A percentile compares a stretch with the other conserved stretches of the same genome.
Evolutionary conservation across 495 filamentous ascomycete genomes (phyloP).

Genomic region (Trichoderma parareesei): DNA sequence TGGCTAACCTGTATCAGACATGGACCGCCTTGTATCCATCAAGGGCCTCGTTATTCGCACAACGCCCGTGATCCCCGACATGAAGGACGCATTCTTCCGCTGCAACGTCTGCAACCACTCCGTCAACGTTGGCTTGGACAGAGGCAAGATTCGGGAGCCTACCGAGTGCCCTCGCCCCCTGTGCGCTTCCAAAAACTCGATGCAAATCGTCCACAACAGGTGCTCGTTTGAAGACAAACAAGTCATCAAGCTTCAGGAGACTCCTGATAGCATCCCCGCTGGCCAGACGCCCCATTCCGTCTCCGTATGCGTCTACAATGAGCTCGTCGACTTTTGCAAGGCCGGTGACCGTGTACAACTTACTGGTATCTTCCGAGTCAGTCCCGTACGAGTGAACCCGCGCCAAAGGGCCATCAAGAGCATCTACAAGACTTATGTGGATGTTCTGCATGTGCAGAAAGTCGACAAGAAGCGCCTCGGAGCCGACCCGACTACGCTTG

Average conservation of each 20-base stretch:
- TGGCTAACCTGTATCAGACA: slow-evolving; percentile 44
- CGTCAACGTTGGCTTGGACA: slow-evolving; percentile 81
- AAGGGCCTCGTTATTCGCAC: slow-evolving; percentile 96
- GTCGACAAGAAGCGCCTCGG: slow-evolving; percentile 90
- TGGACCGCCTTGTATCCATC: slow-evolving; percentile 92
- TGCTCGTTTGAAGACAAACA: slow-evolving; percentile 95
- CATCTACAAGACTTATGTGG: slow-evolving; percentile 96
- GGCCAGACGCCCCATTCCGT: slow-evolving; percentile 98
- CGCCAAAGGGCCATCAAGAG: slow-evolving; percentile 86
- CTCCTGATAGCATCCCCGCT: slow-evolving; percentile 85
- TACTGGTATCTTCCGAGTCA: slow-evolving; percentile 93
- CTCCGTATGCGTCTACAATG: slow-evolving; percentile 91
- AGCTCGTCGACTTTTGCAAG: slow-evolving; percentile 94
- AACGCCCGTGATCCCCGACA: slow-evolving; percentile 93
- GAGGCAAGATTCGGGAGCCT: slow-evolving; percentile 92
- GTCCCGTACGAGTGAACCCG: slow-evolving; percentile 90
- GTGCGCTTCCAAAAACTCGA: slow-evolving; percentile 82
- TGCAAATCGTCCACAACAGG: slow-evolving; percentile 97
- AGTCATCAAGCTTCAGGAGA: slow-evolving; percentile 97
- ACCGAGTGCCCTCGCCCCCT: slow-evolving; percentile 79
- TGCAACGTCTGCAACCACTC: slow-evolving; percentile 90
- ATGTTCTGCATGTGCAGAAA: slow-evolving; percentile 93
- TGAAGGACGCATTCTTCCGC: slow-evolving; percentile 92
- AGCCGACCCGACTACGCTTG: slow-evolving; percentile 77
- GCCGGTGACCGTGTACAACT: slow-evolving; percentile 94